Percentiles rank a stretch among this genome's conserved stretches.
Evolutionary conservation across 78 protist genomes (phyloP).

Genomic region (Dictyostelium brefeldianum): DNA sequence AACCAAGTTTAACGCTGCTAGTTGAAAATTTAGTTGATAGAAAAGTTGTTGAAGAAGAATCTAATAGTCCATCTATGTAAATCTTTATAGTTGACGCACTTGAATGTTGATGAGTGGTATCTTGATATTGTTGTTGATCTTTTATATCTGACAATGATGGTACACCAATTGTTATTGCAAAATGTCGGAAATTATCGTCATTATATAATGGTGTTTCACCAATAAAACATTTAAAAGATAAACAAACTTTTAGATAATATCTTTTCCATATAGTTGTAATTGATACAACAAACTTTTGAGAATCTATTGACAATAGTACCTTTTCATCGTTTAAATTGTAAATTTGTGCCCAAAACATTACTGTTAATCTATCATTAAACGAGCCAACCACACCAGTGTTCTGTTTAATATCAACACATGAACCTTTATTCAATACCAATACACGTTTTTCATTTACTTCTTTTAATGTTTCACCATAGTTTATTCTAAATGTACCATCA

Average conservation of each 20-base stretch:
- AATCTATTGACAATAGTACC: neutral
- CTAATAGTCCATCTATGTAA: conserved; percentile 33
- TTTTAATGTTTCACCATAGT: conserved; percentile 31
- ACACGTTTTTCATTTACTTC: neutral
- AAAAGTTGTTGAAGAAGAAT: neutral
- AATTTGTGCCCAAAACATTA: conserved; percentile 29
- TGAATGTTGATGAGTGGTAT: neutral
- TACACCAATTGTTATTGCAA: conserved; percentile 21
- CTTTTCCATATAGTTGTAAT: conserved; percentile 16
- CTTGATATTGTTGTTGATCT: neutral
- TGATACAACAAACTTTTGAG: neutral
- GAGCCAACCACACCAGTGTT: neutral
- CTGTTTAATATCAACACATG: neutral
- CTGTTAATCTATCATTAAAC: conserved; percentile 24
- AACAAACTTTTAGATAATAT: conserved; percentile 13
- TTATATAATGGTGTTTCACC: conserved; percentile 14
- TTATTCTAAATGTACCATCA: neutral
- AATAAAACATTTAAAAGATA: neutral
- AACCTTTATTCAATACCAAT: neutral
- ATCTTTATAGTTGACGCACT: neutral
- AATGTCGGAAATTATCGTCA: conserved; percentile 32
- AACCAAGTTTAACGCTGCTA: conserved; percentile 15
- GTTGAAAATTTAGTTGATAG: neutral
- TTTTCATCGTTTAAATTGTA: neutral
- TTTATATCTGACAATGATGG: neutral